Evolutionary conservation across 73 alveolate species (phyloP).

Genomic region (Paramecium sonneborni): DNA sequence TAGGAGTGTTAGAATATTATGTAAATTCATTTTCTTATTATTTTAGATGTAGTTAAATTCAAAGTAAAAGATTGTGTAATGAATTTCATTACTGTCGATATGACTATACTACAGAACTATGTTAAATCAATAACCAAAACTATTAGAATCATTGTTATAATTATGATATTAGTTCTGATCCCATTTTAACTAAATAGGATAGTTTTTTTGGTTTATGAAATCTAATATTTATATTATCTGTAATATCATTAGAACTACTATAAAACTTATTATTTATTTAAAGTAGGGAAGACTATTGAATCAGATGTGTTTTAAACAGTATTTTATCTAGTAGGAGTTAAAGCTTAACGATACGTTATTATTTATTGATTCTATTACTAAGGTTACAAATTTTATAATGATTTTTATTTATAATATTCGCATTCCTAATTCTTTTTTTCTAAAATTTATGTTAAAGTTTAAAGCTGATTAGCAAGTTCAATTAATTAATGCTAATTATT

Average conservation of each 20-base stretch:
- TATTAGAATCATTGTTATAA: not conserved
- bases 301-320: not conserved
- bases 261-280: not conserved
- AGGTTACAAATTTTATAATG: not conserved
- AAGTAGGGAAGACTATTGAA: not conserved
- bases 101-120: not conserved
- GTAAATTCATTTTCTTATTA: not conserved
- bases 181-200: not conserved
- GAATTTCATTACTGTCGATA: not conserved
- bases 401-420: not conserved
- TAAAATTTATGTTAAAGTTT: not conserved
- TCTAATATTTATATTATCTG: not conserved
- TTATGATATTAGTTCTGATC: not conserved
- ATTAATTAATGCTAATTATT: not conserved
- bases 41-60: not conserved
- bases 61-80: not conserved
- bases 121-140: not conserved
- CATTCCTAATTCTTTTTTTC: not conserved
- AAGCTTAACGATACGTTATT: not conserved
- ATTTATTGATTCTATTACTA: not conserved
- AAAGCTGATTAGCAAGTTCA: not conserved
- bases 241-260: not conserved
- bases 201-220: not conserved
- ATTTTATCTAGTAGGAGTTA: constrained; percentile 12
- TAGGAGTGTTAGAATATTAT: not conserved